Conservation (phyloP, 345 rosid genomes). For the Syzygium oleosum region DNA sequence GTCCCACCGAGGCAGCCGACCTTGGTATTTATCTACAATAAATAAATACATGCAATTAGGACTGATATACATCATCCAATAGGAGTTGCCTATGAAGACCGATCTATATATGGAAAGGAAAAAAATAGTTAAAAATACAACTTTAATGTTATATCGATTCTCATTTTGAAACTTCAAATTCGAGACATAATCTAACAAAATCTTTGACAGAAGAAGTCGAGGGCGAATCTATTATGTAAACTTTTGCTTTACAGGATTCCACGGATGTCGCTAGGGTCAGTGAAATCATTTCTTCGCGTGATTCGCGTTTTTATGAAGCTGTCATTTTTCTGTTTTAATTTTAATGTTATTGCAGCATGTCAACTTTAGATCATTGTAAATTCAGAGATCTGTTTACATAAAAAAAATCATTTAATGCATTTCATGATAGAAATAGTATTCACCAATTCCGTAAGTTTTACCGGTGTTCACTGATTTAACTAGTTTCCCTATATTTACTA, state of each 20-base stretch:
- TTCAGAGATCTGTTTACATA: neutral
- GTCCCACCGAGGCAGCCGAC: neutral
- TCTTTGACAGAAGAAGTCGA: too few relatives aligned
- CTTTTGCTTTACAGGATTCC: neutral
- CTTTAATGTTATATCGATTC: too few relatives aligned
- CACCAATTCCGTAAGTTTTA: neutral
- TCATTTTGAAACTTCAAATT: too few relatives aligned
- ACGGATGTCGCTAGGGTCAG: neutral
- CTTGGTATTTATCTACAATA: neutral
- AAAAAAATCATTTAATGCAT: neutral
- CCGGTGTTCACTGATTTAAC: neutral
- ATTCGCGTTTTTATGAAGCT: neutral
- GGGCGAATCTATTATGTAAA: too few relatives aligned
- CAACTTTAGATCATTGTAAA: neutral
- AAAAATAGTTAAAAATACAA: too few relatives aligned
- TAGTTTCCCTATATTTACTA: neutral
- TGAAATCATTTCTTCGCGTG: neutral
- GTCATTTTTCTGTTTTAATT: neutral
- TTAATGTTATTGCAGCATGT: too few relatives aligned
- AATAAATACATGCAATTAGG: neutral
- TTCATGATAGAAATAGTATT: neutral
- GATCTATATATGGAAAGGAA: too few relatives aligned
- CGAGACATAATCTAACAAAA: neutral
- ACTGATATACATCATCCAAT: neutral
- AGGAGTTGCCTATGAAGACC: too few relatives aligned